Evolutionary conservation across 106 monocot species (phyloP).

Genomic region (Triglochin maritima): DNA sequence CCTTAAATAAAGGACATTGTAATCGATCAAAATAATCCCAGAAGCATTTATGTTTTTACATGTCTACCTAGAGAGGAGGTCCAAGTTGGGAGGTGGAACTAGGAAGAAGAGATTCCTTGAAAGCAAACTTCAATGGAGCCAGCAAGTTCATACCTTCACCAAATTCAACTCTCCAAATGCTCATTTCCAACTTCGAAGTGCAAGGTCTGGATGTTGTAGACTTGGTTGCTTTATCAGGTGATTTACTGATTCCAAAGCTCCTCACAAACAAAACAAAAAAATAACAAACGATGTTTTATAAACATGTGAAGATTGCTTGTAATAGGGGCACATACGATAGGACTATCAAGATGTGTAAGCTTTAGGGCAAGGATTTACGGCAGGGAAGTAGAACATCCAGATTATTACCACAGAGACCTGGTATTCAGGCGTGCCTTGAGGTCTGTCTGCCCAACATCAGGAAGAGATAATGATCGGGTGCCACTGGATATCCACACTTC

Average conservation of each 20-base stretch:
- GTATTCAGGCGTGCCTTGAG: slow-evolving; percentile 17
- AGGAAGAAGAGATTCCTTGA: slow-evolving; percentile 58
- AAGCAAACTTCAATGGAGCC: slow-evolving; percentile 42
- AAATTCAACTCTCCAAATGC: slow-evolving; percentile 46
- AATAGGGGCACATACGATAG: slow-evolving; percentile 57
- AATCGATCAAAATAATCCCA: neutral
- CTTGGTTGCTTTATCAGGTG: slow-evolving; percentile 64
- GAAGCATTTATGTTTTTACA: neutral
- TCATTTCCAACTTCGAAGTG: slow-evolving; percentile 40
- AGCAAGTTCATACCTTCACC: slow-evolving; percentile 61
- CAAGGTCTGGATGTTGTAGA: slow-evolving; percentile 62
- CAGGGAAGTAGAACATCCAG: slow-evolving; percentile 3
- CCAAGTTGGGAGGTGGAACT: slow-evolving; percentile 55
- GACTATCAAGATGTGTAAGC: slow-evolving; percentile 43
- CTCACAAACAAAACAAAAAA: neutral
- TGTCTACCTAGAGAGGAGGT: slow-evolving; percentile 30
- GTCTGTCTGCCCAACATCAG: slow-evolving; percentile 35
- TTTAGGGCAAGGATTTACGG: slow-evolving; percentile 46
- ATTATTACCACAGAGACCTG: slow-evolving; percentile 8
- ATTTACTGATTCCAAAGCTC: neutral
- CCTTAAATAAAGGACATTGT: neutral
- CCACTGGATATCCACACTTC: slow-evolving; percentile 40
- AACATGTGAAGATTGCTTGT: neutral
- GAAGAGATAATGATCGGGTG: slow-evolving; percentile 29
- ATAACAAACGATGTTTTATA: neutral